These are phyloP conservation scores for Colletotrichum euphorbiae DNA, from an alignment of 2,329 filamentous ascomycete genomes.

Conservation along the genomic window DNA sequence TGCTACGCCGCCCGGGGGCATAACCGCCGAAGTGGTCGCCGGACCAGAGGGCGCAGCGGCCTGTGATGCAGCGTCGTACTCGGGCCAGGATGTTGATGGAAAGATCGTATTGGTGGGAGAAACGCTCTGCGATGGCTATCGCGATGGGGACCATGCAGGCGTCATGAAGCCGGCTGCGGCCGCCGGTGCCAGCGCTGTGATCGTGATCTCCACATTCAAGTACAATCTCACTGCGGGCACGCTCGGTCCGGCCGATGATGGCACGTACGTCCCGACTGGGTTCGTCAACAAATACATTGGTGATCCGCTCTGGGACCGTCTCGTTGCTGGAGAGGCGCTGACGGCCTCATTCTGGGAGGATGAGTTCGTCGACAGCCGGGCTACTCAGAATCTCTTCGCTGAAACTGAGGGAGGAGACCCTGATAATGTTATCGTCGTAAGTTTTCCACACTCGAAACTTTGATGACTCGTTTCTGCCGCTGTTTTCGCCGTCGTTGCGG, in stretches of 20 bases:
- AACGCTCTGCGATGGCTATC: slow-evolving; percentile 46
- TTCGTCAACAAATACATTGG: slow-evolving; percentile 49
- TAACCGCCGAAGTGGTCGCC: slow-evolving; percentile 44
- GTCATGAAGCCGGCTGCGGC: slow-evolving; percentile 46
- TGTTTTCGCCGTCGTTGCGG: accelerated
- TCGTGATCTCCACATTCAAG: slow-evolving; percentile 48
- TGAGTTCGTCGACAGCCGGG: slow-evolving; percentile 51
- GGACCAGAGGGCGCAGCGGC: slow-evolving; percentile 45
- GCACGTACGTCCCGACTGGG: slow-evolving; percentile 46
- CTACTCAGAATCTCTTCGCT: slow-evolving; percentile 58
- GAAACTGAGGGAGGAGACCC: slow-evolving; percentile 58
- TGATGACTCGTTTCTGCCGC: too few species aligned
- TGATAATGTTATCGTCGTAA: slow-evolving; percentile 52
- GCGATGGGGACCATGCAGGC: slow-evolving; percentile 46
- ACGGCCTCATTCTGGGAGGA: slow-evolving; percentile 51
- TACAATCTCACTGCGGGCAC: slow-evolving; percentile 48
- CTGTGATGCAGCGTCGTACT: slow-evolving; percentile 45
- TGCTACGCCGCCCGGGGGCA: slow-evolving; percentile 46
- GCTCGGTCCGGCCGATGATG: slow-evolving; percentile 44
- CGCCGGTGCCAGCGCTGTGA: slow-evolving; percentile 47
- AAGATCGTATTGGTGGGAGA: slow-evolving; percentile 50
- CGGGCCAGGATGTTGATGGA: slow-evolving; percentile 43
- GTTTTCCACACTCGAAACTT: background rate
- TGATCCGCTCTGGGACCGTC: slow-evolving; percentile 44
- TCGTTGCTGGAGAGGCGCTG: slow-evolving; percentile 49